Evolutionary conservation across 495 filamentous ascomycete species (phyloP).

Genomic region (Daldinia grandis): DNA sequence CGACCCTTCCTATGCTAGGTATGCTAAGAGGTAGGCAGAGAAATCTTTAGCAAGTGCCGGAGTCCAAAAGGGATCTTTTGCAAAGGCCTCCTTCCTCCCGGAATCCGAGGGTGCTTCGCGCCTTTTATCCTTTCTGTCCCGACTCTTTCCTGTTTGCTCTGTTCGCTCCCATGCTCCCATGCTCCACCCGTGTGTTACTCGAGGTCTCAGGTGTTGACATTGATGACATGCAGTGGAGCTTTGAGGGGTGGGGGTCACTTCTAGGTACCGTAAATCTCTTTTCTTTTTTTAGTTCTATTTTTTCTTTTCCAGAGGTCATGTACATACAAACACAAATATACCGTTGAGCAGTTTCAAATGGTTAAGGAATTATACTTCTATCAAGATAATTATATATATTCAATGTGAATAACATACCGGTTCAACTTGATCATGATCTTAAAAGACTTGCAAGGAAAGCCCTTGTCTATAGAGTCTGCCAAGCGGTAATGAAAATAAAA

Average conservation of each 20-base stretch:
- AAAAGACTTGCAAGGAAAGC: not conserved
- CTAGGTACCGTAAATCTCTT: constrained; percentile 11
- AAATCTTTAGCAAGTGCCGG: not conserved
- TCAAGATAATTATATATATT: not conserved
- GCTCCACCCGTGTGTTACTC: constrained; percentile 37
- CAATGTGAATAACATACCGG: not conserved
- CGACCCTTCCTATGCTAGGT: not conserved
- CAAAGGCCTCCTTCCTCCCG: constrained; percentile 21
- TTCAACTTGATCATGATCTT: not conserved
- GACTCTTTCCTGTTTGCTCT: constrained; percentile 18
- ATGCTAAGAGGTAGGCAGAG: no score
- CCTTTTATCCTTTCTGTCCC: constrained; percentile 40
- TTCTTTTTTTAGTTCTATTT: constrained; percentile 3
- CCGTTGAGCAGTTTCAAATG: not conserved
- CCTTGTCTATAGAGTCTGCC: not conserved
- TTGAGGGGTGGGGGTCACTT: constrained; percentile 21
- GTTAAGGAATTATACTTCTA: not conserved
- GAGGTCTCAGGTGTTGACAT: constrained; percentile 23
- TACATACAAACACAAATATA: not conserved
- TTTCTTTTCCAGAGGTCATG: not conserved
- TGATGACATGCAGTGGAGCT: constrained; percentile 27
- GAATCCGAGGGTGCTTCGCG: constrained; percentile 35
- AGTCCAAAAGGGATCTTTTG: not conserved
- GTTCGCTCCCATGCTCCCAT: constrained; percentile 1
- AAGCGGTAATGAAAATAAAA: constrained; percentile 21